phyloP scores from a whole-genome alignment of 179 eudicot species.

The Spinacia oleracea region DNA sequence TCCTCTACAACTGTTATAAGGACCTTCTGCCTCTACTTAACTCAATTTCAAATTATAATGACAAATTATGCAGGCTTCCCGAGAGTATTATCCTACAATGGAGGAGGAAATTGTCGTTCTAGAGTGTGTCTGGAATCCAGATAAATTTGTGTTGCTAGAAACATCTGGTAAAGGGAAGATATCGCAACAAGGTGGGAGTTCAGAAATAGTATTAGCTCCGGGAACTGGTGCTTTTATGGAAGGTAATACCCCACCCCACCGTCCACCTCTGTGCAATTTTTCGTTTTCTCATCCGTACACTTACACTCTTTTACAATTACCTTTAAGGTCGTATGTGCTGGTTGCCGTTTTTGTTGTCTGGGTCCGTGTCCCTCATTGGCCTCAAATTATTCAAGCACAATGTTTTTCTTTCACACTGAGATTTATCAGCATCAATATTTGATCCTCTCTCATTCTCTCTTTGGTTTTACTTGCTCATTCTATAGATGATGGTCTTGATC shows the following conservation, averaged over 20 bases:
- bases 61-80: conserved; percentile 58
- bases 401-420: too few species aligned
- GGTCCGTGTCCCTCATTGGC: too few species aligned
- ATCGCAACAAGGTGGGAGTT: conserved; percentile 32
- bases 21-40: neutral
- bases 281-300: too few species aligned
- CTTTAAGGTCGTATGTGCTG: too few species aligned
- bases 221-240: conserved; percentile 54
- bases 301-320: too few species aligned
- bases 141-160: conserved; percentile 71
- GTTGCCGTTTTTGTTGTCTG: too few species aligned
- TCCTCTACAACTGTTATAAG: neutral
- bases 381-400: neutral
- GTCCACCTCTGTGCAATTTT: neutral
- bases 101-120: conserved; percentile 50
- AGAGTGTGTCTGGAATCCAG: conserved; percentile 70
- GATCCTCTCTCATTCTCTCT: neutral
- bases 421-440: too few species aligned
- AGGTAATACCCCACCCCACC: conserved; percentile 44
- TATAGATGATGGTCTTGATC: too few species aligned
- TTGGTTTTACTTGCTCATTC: conserved; percentile 5
- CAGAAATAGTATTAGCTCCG: conserved; percentile 34
- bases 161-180: conserved; percentile 29
- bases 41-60: too few species aligned
- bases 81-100: conserved; percentile 76